Evolutionary conservation across 2,329 filamentous ascomycete genomes (phyloP).

Genomic region (Aspergillus calidoustus): DNA sequence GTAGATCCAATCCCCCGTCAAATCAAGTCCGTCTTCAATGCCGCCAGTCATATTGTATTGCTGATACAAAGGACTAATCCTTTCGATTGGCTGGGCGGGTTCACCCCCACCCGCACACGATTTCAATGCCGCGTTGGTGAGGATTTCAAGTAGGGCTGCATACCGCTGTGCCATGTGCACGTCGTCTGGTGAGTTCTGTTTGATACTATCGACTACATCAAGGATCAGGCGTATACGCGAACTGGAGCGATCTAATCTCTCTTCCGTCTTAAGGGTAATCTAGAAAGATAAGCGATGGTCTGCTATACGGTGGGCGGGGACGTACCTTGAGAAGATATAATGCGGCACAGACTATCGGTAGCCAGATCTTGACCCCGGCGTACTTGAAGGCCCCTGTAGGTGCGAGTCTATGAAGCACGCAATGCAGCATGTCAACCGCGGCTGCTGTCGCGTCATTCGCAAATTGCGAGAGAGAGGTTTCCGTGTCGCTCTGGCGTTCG

Average conservation of each 20-base stretch:
- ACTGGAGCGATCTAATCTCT: background rate
- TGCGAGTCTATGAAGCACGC: background rate
- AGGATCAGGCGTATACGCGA: slow-evolving; percentile 1
- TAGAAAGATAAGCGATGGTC: background rate
- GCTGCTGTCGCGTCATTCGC: slow-evolving; percentile 1
- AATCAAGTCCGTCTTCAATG: background rate
- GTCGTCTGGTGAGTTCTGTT: slow-evolving; percentile 11
- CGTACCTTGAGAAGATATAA: slow-evolving; percentile 14
- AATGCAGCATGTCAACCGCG: slow-evolving; percentile 3
- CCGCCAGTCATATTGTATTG: background rate
- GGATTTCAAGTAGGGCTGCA: slow-evolving; percentile 4
- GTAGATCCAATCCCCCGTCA: slow-evolving; percentile 9
- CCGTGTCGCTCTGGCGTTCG: background rate
- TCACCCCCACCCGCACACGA: background rate
- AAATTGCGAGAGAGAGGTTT: background rate
- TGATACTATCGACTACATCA: background rate
- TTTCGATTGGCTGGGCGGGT: background rate
- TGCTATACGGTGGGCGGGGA: background rate
- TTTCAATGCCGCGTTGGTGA: slow-evolving; percentile 2
- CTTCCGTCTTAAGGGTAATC: background rate
- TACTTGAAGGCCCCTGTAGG: background rate
- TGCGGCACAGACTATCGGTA: slow-evolving; percentile 9
- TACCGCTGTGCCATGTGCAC: slow-evolving; percentile 14
- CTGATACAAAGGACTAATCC: background rate
- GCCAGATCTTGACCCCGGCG: slow-evolving; percentile 2